Evolutionary conservation across 305 asterid genomes (phyloP).

Genomic region (Solanum hybrid): DNA sequence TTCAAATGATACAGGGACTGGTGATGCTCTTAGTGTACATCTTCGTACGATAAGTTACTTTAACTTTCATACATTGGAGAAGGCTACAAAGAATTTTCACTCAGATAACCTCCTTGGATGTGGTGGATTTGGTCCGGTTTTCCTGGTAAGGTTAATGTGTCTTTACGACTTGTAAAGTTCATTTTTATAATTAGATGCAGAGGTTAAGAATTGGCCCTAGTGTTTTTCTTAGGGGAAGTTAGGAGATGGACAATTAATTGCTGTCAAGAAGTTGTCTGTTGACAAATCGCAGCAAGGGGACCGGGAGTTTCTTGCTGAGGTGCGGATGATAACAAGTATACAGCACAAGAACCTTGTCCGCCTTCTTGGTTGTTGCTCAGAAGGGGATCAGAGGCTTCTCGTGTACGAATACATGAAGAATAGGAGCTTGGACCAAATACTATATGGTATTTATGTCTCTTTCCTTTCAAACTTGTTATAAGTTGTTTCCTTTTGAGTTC

Average conservation of each 20-base stretch:
- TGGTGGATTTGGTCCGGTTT: conserved; percentile 87
- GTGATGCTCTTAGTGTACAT: conserved; percentile 36
- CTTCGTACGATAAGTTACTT: conserved; percentile 48
- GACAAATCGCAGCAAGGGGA: conserved; percentile 77
- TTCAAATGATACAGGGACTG: conserved; percentile 32
- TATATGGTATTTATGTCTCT: conserved; percentile 38
- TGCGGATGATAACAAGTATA: conserved; percentile 63
- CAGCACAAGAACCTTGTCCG: conserved; percentile 78
- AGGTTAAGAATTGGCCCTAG: background rate
- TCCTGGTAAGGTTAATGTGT: conserved; percentile 26
- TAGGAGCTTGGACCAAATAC: conserved; percentile 55
- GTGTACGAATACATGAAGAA: conserved; percentile 76
- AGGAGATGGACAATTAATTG: conserved; percentile 50
- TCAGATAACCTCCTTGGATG: conserved; percentile 51
- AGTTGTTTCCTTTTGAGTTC: background rate
- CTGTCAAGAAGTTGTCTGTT: conserved; percentile 48
- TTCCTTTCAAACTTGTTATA: background rate
- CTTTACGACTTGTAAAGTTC: background rate
- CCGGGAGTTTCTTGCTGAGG: conserved; percentile 60
- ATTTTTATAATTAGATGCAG: background rate
- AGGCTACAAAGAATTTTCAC: conserved; percentile 68
- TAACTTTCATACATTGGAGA: conserved; percentile 44
- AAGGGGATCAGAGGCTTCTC: conserved; percentile 59
- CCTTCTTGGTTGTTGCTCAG: conserved; percentile 71
- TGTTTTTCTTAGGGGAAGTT: conserved; percentile 40